phyloP scores from a whole-genome alignment of 2,329 filamentous ascomycete species.

The Stenocarpella maydis region DNA sequence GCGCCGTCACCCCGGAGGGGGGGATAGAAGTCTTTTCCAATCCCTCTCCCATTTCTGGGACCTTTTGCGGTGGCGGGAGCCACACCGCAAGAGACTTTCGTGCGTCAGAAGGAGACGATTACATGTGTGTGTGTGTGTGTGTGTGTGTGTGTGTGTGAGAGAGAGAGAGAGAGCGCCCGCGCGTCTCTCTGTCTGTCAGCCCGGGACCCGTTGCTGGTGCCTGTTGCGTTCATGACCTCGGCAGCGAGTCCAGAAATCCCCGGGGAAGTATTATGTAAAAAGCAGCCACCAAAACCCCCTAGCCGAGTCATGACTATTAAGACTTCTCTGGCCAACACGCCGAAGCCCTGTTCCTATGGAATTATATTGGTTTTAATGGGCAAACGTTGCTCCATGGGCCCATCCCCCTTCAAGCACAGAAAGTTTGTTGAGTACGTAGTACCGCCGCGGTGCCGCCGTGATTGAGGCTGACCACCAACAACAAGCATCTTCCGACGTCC shows the following conservation, averaged over 20 bases:
- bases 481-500: too few relatives aligned
- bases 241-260: background rate
- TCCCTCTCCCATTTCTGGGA: background rate
- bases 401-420: background rate
- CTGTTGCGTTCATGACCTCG: background rate
- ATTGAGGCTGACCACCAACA: background rate
- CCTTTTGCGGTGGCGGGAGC: constrained; percentile 2
- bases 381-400: background rate
- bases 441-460: background rate
- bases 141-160: background rate
- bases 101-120: background rate
- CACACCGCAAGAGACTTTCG: background rate
- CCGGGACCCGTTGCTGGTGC: background rate
- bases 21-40: constrained; percentile 4
- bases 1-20: background rate
- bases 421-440: background rate
- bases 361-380: background rate
- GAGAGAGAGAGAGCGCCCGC: too few relatives aligned
- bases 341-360: background rate
- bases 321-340: background rate
- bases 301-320: constrained; percentile 22
- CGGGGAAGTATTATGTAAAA: background rate
- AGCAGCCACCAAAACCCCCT: background rate
- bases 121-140: background rate
- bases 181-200: too few relatives aligned